A percentile compares a stretch with the other conserved stretches of the same genome.
These are phyloP conservation scores for Sclerotinia trifoliorum DNA, from an alignment of 2,329 filamentous ascomycete species.

Conservation along the genomic window DNA sequence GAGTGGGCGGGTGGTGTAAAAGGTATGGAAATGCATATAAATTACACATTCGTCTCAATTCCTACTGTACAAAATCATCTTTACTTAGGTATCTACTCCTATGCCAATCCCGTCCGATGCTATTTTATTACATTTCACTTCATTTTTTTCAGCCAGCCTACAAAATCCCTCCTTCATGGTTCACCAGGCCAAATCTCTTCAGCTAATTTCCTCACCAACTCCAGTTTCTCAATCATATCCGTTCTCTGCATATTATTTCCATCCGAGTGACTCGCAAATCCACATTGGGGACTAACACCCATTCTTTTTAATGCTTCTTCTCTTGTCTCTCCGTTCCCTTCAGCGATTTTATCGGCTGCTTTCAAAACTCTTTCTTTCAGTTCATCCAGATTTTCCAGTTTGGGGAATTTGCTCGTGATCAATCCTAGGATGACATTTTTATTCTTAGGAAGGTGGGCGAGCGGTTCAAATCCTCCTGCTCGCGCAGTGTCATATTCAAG, in stretches of 20 bases:
- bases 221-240: slow-evolving; percentile 72
- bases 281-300: slow-evolving; percentile 69
- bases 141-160: too few species aligned
- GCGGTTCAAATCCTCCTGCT: slow-evolving; percentile 64
- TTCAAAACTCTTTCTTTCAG: slow-evolving; percentile 57
- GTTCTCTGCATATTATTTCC: slow-evolving; percentile 68
- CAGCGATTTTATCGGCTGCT: slow-evolving; percentile 67
- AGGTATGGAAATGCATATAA: too few species aligned
- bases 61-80: background rate
- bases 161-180: slow-evolving; percentile 21
- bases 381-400: slow-evolving; percentile 62
- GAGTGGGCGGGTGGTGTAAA: too few species aligned
- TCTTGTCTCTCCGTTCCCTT: slow-evolving; percentile 61
- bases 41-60: background rate
- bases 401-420: slow-evolving; percentile 61
- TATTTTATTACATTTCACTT: background rate
- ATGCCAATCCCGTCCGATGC: too few species aligned
- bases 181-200: slow-evolving; percentile 63
- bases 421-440: slow-evolving; percentile 65
- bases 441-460: slow-evolving; percentile 57
- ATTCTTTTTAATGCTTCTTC: slow-evolving; percentile 69
- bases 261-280: slow-evolving; percentile 47
- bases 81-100: too few species aligned
- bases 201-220: slow-evolving; percentile 68
- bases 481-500: slow-evolving; percentile 67